phyloP scores from a whole-genome alignment of 768 basidiomycete species.

The Pisolithus albus region DNA sequence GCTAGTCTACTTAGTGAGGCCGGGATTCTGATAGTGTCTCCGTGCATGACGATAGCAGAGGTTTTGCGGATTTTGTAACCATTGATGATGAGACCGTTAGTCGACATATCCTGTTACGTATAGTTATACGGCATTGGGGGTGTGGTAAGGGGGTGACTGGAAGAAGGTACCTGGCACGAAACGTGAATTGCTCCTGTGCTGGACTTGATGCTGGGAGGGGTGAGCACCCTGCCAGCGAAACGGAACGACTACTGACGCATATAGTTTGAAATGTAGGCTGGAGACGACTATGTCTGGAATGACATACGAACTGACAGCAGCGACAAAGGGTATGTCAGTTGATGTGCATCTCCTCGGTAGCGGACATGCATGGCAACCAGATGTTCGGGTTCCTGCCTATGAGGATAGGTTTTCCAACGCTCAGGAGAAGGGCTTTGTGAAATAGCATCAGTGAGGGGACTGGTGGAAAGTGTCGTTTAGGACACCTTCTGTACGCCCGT shows the following conservation, averaged over 20 bases:
- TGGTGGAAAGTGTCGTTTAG: background rate
- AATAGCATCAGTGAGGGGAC: background rate
- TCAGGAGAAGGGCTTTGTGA: constrained; percentile 49
- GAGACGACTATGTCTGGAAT: constrained; percentile 59
- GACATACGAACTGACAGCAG: constrained; percentile 45
- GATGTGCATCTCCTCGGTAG: background rate
- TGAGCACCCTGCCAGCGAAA: background rate
- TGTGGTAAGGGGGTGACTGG: background rate
- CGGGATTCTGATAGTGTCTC: constrained; percentile 63
- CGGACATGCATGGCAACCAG: constrained; percentile 38
- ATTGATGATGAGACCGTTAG: constrained; percentile 70
- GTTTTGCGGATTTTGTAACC: constrained; percentile 60
- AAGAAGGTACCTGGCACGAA: constrained; percentile 58
- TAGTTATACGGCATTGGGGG: background rate
- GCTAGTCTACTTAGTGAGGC: constrained; percentile 48
- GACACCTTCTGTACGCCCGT: constrained; percentile 63
- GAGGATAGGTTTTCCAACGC: constrained; percentile 52
- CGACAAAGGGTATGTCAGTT: background rate
- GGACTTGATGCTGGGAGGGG: constrained; percentile 49
- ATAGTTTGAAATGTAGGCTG: constrained; percentile 67
- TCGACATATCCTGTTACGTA: constrained; percentile 56
- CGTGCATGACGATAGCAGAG: constrained; percentile 69
- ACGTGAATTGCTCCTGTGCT: constrained; percentile 67
- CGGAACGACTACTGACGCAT: constrained; percentile 48
- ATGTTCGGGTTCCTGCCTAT: constrained; percentile 67